A percentile compares a stretch with the other conserved stretches of the same genome.
phyloP scores from a whole-genome alignment of 2,329 filamentous ascomycete species.

The Aspergillus melleus region DNA sequence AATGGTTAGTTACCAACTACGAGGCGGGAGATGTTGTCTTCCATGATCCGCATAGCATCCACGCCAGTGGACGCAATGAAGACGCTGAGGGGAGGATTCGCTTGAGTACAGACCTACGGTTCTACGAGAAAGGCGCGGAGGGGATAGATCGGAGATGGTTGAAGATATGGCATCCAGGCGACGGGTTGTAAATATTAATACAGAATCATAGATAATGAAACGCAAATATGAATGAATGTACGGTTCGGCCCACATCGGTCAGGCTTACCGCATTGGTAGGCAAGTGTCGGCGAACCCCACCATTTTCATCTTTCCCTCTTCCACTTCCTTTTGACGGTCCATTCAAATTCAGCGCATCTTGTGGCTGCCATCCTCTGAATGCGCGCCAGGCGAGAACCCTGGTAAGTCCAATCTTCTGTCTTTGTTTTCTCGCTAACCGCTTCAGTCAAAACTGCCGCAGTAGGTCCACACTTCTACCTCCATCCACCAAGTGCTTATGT shows the following conservation, averaged over 20 bases:
- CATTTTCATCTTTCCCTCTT: neutral
- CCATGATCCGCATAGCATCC: constrained; percentile 47
- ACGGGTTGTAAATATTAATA: constrained; percentile 25
- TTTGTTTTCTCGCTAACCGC: neutral
- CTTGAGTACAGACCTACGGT: constrained; percentile 45
- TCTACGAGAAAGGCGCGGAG: constrained; percentile 37
- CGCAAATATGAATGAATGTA: too few species aligned
- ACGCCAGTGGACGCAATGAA: constrained; percentile 43
- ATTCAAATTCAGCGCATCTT: neutral
- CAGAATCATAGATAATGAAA: neutral
- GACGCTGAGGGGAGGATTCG: constrained; percentile 40
- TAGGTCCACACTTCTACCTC: constrained; percentile 1
- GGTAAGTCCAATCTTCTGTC: neutral
- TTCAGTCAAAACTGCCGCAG: constrained; percentile 17
- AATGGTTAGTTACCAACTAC: constrained; percentile 38
- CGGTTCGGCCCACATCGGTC: neutral
- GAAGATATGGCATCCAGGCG: constrained; percentile 37
- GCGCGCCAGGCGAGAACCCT: constrained; percentile 5
- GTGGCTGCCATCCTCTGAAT: neutral
- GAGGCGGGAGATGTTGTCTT: constrained; percentile 46
- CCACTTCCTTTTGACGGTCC: neutral
- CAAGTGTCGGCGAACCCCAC: neutral
- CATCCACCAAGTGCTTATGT: neutral
- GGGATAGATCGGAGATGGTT: constrained; percentile 39
- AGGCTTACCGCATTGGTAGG: neutral